Evolutionary conservation across 1,139 yeast genomes (phyloP), one percentile per base, ranked within the genome.

Genomic region (Sugiyamaella xylanicola): DNA sequence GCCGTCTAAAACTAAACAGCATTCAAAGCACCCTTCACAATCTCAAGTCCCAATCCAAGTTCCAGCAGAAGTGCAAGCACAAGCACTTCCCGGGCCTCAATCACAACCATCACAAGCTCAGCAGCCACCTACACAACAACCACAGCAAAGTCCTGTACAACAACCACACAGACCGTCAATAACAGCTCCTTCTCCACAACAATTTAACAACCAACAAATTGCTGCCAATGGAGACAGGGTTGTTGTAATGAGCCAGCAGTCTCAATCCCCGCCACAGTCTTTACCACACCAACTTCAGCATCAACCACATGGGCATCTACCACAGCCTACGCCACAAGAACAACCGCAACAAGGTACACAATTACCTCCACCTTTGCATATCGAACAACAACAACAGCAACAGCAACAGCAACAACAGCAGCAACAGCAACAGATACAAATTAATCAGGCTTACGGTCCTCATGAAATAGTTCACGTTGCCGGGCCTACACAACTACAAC

Each of bases 181-280:
- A 32, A 32, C 4, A 13, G 25, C 42, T 8, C 48, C 21, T 7
- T 45, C 49, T 13, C 50, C 36, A 20, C 50, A 25, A 21, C 57
- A 39, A 15, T 43, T 27, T n/a, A 46, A 25, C 39, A 45, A 45
- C n/a, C 49, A 45, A 35, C 29, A 22, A 11, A 39, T 45, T 16
- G 15, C 25, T 2, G 9, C 41, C 2, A 13, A 17, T 4, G 49
- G 49, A 29, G 49, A 45, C 20, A 29, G 49, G 15, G 20, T 45
- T 2, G 17, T 36, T 21, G 16, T 22, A 3, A 36, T 36, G 43
- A 35, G 42, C 2, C 16, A 15, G 3, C 22, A 17, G 17, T 25
- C 46, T 13, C 47, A 48, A 40, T 20, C 37, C 22, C 51, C 47
- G 15, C 55, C 40, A 25, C 49, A 55, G 15, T 49, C n/a, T 21